A percentile compares a stretch with the other conserved stretches of the same genome.
phyloP scores from a whole-genome alignment of 495 filamentous ascomycete species.

The Neurospora terricola region DNA sequence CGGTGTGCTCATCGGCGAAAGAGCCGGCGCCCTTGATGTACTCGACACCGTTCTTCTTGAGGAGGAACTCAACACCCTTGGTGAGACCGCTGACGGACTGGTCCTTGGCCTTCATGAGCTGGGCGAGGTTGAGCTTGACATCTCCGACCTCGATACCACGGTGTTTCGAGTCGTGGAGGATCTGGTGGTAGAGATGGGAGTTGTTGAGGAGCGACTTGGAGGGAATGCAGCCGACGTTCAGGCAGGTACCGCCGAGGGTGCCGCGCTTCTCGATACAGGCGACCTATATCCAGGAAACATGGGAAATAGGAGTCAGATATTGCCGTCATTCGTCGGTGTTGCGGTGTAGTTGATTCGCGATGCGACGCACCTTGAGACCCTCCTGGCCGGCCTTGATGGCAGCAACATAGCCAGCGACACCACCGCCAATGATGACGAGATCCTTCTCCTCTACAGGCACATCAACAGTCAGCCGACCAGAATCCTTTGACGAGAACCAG shows the following conservation, averaged over 20 bases:
- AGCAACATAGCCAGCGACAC: constrained; percentile 96
- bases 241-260: constrained; percentile 86
- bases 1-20: constrained; percentile 80
- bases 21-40: constrained; percentile 88
- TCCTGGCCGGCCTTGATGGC: constrained; percentile 98
- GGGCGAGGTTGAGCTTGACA: constrained; percentile 86
- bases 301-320: constrained; percentile 4
- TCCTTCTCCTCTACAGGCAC: constrained; percentile 66
- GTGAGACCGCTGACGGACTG: constrained; percentile 80
- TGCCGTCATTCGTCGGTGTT: neutral
- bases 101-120: constrained; percentile 98
- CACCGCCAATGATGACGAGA: constrained; percentile 90
- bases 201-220: constrained; percentile 99
- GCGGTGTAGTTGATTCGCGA: neutral
- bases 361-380: constrained; percentile 72
- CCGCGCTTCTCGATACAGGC: constrained; percentile 98
- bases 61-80: constrained; percentile 92
- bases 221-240: constrained; percentile 98
- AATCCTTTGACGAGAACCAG: neutral
- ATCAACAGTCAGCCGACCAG: constrained; percentile 14
- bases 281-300: constrained; percentile 47
- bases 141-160: constrained; percentile 90
- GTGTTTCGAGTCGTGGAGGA: constrained; percentile 92
- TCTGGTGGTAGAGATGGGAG: constrained; percentile 95
- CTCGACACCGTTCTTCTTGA: constrained; percentile 98